Evolutionary conservation across 164 flowering plant genomes (phyloP).

Genomic region (Saururus chinensis): DNA sequence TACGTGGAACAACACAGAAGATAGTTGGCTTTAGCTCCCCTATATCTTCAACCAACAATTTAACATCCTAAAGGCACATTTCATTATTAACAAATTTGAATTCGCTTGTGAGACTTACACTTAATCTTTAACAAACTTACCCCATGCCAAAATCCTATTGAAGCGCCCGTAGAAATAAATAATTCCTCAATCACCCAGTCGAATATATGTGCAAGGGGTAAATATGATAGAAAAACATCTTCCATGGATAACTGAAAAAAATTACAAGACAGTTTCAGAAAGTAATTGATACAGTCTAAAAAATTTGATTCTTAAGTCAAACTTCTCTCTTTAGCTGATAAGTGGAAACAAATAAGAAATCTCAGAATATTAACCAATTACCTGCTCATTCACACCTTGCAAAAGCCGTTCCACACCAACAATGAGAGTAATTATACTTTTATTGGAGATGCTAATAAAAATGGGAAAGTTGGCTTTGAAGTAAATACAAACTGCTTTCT

Average conservation of each 20-base stretch:
- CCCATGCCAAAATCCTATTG: conserved; percentile 98
- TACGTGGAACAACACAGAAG: conserved; percentile 96
- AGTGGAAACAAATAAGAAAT: background rate
- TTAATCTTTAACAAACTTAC: conserved; percentile 34
- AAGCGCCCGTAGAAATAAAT: conserved; percentile 66
- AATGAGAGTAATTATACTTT: conserved; percentile 60
- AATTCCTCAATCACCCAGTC: conserved; percentile 86
- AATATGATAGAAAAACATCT: conserved; percentile 87
- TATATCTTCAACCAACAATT: conserved; percentile 73
- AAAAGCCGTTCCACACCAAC: conserved; percentile 56
- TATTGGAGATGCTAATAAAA: conserved; percentile 63
- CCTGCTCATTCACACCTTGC: conserved; percentile 55
- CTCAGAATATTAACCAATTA: conserved; percentile 3
- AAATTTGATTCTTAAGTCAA: background rate
- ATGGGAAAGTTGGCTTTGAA: no score
- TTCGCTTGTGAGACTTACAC: background rate
- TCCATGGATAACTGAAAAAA: conserved; percentile 35
- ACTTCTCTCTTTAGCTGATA: background rate
- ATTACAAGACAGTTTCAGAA: background rate
- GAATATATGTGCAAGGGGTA: conserved; percentile 94
- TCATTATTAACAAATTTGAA: background rate
- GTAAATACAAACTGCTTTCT: no score
- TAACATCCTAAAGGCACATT: conserved; percentile 62
- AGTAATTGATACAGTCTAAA: background rate
- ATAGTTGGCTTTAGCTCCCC: conserved; percentile 83